Evolutionary conservation across 768 basidiomycete species (phyloP).

Genomic region (Termitomyces sp.): DNA sequence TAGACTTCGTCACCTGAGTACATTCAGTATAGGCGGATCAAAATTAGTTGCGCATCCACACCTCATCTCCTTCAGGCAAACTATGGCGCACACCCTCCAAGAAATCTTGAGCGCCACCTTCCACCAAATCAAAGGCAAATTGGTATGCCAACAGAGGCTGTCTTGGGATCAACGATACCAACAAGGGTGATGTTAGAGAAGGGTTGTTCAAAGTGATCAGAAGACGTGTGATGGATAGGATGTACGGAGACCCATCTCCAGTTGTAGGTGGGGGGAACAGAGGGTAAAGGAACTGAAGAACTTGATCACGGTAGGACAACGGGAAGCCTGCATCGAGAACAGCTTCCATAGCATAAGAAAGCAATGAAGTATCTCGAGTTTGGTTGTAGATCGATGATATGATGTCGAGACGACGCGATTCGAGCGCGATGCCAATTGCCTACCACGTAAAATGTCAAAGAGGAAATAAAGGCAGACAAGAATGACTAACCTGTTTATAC

Average conservation of each 20-base stretch:
- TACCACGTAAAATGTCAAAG: constrained; percentile 23
- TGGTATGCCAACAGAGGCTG: constrained; percentile 86
- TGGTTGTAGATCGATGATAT: constrained; percentile 71
- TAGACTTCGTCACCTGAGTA: constrained; percentile 49
- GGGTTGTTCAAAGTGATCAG: constrained; percentile 85
- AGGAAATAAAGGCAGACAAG: constrained; percentile 7
- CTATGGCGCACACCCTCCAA: constrained; percentile 68
- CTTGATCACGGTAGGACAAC: constrained; percentile 78
- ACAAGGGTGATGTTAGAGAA: constrained; percentile 68
- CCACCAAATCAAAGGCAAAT: constrained; percentile 91
- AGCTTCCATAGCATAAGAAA: constrained; percentile 91
- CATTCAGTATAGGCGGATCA: background rate
- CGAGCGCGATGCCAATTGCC: constrained; percentile 95
- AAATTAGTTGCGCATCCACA: constrained; percentile 23
- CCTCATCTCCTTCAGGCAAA: constrained; percentile 64
- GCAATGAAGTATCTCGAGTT: constrained; percentile 70
- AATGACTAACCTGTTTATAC: constrained; percentile 70
- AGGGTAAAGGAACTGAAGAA: constrained; percentile 74
- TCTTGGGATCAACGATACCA: constrained; percentile 64
- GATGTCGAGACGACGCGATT: constrained; percentile 84
- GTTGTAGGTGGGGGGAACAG: constrained; percentile 77
- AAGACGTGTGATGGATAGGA: constrained; percentile 80
- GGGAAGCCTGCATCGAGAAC: constrained; percentile 88
- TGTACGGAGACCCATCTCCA: constrained; percentile 69
- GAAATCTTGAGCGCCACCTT: constrained; percentile 92